Evolutionary conservation across 108 stramenopile genomes (phyloP), one percentile per base, ranked within the genome.

Genomic region (Schizochytrium sp.): DNA sequence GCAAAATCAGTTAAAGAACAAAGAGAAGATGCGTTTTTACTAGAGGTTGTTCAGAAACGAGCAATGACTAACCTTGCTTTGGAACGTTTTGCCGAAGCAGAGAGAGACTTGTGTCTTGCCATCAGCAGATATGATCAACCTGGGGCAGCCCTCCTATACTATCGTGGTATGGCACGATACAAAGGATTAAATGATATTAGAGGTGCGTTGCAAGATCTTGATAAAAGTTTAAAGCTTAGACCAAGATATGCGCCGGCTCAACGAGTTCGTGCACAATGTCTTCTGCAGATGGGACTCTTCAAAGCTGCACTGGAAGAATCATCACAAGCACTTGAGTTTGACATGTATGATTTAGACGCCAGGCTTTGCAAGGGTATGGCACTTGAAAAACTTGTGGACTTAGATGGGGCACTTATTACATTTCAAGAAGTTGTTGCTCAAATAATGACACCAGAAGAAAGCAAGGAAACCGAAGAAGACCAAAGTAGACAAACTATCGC

Each of bases 71-170:
- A 55, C 28, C 28, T 83, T 28, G 19, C 50, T 5, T 40, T 83
- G 28, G 76, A 83, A 40, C 47, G 55, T 10, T 83, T 55, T 28
- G 53, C 47, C 15, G 76, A 83, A 40, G 76, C 76, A 47, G 50
- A 55, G 13, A 7, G 50, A 0, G 76, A 83, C 10, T 40, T 83
- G 28, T 49, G n/a, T n/a, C 76, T 13, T 5, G 40, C 45, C 13
- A 49, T 83, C 50, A n/a, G 28, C 47, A n/a, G 13, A 8, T 53
- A 38, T 2, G 53, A 83, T 53, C 76, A 83, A 42, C 76, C 76
- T 49, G 76, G 53, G n/a, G 50, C 76, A 38, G 76, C 76, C n/a
- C 76, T 83, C 45, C 76, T 83, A 12, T 83, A 83, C 47, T 83
- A 83, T 28, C 76, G 76, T 10, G 76, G 50, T 49, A 17, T 83